These are phyloP conservation scores for Sporothrix mexicana DNA, from an alignment of 2,329 filamentous ascomycete species.

Conservation along the genomic window DNA sequence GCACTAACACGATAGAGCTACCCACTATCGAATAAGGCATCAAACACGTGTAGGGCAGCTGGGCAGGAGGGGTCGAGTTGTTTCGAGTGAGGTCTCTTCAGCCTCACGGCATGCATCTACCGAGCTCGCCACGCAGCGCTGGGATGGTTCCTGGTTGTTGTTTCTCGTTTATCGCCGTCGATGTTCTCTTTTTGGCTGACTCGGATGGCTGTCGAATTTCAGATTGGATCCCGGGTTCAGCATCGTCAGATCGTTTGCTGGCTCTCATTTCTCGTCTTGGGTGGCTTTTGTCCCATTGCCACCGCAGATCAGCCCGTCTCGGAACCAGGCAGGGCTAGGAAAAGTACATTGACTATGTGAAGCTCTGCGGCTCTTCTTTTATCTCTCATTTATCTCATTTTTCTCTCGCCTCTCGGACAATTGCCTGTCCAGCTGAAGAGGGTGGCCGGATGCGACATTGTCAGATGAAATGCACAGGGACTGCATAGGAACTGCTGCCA, in stretches of 20 bases:
- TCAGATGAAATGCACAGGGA: neutral
- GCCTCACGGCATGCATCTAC: slow-evolving; percentile 17
- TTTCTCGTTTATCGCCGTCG: neutral
- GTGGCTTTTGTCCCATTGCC: neutral
- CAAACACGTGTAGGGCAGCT: neutral
- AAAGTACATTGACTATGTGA: slow-evolving; percentile 4
- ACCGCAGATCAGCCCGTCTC: neutral
- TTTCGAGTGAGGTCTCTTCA: neutral
- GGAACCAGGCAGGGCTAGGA: neutral
- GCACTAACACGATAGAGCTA: neutral
- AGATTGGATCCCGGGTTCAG: neutral
- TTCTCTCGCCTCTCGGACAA: neutral
- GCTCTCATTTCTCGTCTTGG: neutral
- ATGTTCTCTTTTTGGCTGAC: neutral
- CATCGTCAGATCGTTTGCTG: neutral
- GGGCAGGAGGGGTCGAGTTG: too few species aligned
- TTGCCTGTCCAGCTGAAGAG: slow-evolving; percentile 15
- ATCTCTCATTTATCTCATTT: neutral
- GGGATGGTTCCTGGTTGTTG: neutral
- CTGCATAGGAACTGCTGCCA: slow-evolving; percentile 7
- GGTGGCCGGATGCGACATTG: neutral
- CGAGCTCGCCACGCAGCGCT: neutral
- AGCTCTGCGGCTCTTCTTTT: neutral
- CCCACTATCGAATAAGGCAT: neutral
- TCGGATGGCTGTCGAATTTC: neutral